Percentiles rank a stretch among this genome's conserved stretches.
These are phyloP conservation scores for Diplodia corticola DNA, from an alignment of 2,329 filamentous ascomycete species.

Conservation along the genomic window DNA sequence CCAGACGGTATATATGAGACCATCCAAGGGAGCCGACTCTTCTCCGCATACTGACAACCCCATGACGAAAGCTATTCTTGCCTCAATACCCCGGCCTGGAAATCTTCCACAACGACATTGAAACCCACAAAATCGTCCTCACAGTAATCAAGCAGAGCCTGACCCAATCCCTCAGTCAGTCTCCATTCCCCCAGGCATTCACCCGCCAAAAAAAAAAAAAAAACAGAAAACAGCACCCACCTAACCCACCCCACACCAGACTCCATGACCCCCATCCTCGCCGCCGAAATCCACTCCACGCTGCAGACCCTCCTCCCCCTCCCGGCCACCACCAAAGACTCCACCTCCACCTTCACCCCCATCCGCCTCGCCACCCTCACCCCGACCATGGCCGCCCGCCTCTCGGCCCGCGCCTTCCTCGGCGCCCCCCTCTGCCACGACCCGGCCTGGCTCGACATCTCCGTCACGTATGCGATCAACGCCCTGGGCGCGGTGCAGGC, in stretches of 20 bases:
- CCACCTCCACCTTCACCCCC: constrained; percentile 27
- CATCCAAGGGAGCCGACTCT: too few species aligned
- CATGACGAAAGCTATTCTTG: neutral
- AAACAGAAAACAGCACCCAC: too few species aligned
- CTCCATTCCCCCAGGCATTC: too few species aligned
- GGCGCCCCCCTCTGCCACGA: constrained; percentile 41
- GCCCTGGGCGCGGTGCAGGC: constrained; percentile 36
- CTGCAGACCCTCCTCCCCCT: constrained; percentile 11
- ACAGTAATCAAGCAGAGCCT: neutral
- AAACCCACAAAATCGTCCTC: neutral
- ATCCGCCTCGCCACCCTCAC: constrained; percentile 36
- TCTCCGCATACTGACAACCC: neutral
- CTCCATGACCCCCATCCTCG: neutral
- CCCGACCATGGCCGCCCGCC: constrained; percentile 41
- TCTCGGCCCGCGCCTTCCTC: constrained; percentile 36
- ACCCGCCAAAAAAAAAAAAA: neutral
- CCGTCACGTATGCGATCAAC: constrained; percentile 40
- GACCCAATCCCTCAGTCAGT: neutral
- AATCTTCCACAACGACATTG: neutral
- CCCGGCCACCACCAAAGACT: neutral
- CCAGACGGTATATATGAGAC: neutral
- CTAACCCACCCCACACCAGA: neutral
- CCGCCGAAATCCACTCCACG: neutral
- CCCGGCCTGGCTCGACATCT: constrained; percentile 41
- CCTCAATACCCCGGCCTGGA: neutral